A percentile compares a stretch with the other conserved stretches of the same genome.
These are phyloP conservation scores for Solanum ahanhuiri DNA, from an alignment of 257 asterid genomes.

Conservation along the genomic window DNA sequence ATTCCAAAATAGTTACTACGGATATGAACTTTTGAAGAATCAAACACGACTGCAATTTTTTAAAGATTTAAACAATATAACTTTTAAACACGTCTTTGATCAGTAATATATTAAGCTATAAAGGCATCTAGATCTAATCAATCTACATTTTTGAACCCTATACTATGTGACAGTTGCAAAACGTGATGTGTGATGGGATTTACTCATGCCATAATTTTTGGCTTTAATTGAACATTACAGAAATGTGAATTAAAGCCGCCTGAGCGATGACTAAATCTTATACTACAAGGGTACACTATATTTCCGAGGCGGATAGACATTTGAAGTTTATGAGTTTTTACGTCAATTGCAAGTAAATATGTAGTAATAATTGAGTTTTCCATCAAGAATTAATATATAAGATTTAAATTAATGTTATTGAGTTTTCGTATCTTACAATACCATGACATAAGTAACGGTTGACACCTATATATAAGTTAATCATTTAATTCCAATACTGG, in stretches of 20 bases:
- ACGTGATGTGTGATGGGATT: not conserved
- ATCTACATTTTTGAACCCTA: not conserved
- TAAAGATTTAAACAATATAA: not conserved
- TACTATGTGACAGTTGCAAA: not conserved
- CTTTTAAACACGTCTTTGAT: no score
- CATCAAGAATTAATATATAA: not conserved
- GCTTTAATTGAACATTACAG: not conserved
- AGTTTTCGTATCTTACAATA: not conserved
- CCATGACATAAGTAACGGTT: not conserved
- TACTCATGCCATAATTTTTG: not conserved
- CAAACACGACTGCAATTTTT: not conserved
- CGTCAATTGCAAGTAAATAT: no score
- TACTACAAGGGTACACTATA: not conserved
- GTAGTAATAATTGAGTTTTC: not conserved
- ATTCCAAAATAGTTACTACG: no score
- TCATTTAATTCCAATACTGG: not conserved
- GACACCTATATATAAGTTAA: not conserved
- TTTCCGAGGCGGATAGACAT: not conserved
- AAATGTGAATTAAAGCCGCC: not conserved
- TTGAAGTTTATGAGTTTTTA: not conserved
- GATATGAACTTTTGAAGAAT: not conserved
- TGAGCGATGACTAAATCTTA: not conserved
- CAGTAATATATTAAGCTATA: no score
- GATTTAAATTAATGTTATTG: not conserved
- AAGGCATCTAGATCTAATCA: not conserved